Percentiles rank a stretch among this genome's conserved stretches.
These are phyloP conservation scores for Suillus brevipes DNA, from an alignment of 768 basidiomycete species.

Conservation along the genomic window DNA sequence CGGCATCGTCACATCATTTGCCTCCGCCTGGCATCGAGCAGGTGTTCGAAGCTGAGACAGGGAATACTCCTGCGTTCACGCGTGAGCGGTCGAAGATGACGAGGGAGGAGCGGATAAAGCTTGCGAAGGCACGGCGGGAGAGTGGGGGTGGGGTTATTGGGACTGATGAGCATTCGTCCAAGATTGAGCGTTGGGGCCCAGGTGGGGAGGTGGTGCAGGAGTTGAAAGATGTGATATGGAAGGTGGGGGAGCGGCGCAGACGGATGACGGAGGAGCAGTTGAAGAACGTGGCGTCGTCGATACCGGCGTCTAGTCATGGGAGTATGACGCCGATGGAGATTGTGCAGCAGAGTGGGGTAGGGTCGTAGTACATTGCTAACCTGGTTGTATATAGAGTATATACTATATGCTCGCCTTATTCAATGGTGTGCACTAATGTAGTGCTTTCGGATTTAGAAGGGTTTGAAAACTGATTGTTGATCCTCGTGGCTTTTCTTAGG, in stretches of 20 bases:
- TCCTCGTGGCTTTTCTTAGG: background rate
- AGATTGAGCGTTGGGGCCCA: constrained; percentile 62
- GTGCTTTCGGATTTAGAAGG: background rate
- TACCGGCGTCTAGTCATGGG: constrained; percentile 9
- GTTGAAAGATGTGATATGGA: constrained; percentile 85
- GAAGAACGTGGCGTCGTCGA: constrained; percentile 11
- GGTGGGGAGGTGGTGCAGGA: constrained; percentile 82
- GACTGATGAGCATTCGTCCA: constrained; percentile 20
- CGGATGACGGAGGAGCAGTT: constrained; percentile 40
- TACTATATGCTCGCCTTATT: background rate
- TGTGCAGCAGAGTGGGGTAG: constrained; percentile 31
- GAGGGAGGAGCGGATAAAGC: constrained; percentile 72
- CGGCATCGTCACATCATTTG: constrained; percentile 52
- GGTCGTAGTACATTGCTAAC: background rate
- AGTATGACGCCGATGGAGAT: constrained; percentile 37
- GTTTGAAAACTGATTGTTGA: background rate
- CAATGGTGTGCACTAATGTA: background rate
- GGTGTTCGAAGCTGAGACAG: constrained; percentile 74
- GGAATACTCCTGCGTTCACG: constrained; percentile 35
- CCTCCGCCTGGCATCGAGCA: constrained; percentile 74
- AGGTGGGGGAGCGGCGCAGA: constrained; percentile 71
- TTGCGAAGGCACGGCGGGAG: constrained; percentile 56
- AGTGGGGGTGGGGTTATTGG: constrained; percentile 32
- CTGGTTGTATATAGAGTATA: background rate
- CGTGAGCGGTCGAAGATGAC: constrained; percentile 67